Conservation (phyloP, 2,329 filamentous ascomycete species). For the Xylariomycetidae sp. region DNA sequence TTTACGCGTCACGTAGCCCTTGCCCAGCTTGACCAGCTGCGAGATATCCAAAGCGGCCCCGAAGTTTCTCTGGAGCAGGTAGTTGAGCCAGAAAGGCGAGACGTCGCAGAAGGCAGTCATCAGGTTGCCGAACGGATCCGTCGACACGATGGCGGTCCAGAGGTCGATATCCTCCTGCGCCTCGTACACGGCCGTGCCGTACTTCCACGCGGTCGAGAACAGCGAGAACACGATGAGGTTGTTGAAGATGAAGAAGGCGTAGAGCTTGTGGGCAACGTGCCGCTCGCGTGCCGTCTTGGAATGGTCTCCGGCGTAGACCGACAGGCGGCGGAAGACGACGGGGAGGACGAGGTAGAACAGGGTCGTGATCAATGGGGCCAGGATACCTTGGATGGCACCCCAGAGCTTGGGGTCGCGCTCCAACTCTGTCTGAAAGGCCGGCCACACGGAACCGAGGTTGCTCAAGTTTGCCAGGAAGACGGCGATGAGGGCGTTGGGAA, state of each 20-base stretch:
- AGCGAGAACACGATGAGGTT: slow-evolving; percentile 88
- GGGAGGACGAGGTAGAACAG: slow-evolving; percentile 81
- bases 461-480: slow-evolving; percentile 82
- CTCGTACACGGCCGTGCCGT: slow-evolving; percentile 60
- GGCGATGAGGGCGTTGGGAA: slow-evolving; percentile 85
- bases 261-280: slow-evolving; percentile 83
- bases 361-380: slow-evolving; percentile 79
- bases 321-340: slow-evolving; percentile 82
- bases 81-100: slow-evolving; percentile 17
- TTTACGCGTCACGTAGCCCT: slow-evolving; percentile 74
- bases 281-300: slow-evolving; percentile 87
- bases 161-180: slow-evolving; percentile 51
- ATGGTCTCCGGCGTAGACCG: slow-evolving; percentile 74
- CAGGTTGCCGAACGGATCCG: slow-evolving; percentile 41
- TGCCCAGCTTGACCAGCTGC: slow-evolving; percentile 75
- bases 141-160: slow-evolving; percentile 65
- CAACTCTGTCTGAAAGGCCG: slow-evolving; percentile 62
- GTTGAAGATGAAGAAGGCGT: slow-evolving; percentile 93
- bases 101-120: slow-evolving; percentile 18
- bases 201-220: slow-evolving; percentile 54
- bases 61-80: slow-evolving; percentile 72
- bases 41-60: slow-evolving; percentile 85
- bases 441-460: slow-evolving; percentile 77
- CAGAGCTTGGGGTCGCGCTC: slow-evolving; percentile 59
- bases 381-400: slow-evolving; percentile 85